These are phyloP conservation scores for Cryptococcus hybrid DNA, from an alignment of 1,284 basidiomycete species.

Conservation along the genomic window DNA sequence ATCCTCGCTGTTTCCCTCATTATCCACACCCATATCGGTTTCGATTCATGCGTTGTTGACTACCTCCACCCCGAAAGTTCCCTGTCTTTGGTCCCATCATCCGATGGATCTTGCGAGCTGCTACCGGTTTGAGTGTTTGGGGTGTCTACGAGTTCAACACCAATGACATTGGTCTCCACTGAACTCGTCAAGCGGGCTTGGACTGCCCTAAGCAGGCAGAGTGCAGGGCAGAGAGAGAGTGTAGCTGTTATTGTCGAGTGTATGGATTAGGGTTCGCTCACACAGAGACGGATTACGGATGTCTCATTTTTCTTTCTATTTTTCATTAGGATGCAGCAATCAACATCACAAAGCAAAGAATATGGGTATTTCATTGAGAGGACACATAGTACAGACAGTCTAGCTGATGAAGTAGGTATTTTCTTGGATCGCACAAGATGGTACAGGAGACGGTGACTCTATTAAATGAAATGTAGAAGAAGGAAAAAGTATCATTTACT, in stretches of 20 bases:
- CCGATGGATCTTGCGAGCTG: constrained; percentile 72
- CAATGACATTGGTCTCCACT: constrained; percentile 83
- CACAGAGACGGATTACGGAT: too few relatives aligned
- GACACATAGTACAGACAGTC: too few relatives aligned
- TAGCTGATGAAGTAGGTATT: too few relatives aligned
- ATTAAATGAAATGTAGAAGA: too few relatives aligned
- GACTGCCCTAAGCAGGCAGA: constrained; percentile 55
- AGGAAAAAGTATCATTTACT: background rate
- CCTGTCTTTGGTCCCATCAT: constrained; percentile 67
- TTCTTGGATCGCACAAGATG: too few relatives aligned
- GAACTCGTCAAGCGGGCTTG: constrained; percentile 67
- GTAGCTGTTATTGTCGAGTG: background rate
- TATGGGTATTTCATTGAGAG: too few relatives aligned
- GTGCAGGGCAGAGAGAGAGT: too few relatives aligned
- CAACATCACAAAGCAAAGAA: too few relatives aligned
- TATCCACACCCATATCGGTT: constrained; percentile 91
- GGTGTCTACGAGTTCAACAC: constrained; percentile 98
- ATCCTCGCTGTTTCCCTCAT: constrained; percentile 81
- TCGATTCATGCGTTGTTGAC: constrained; percentile 71
- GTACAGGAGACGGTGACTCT: too few relatives aligned
- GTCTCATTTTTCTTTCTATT: background rate
- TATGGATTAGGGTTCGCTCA: background rate
- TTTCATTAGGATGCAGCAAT: too few relatives aligned
- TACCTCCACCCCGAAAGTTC: constrained; percentile 95
- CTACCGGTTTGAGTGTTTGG: constrained; percentile 80